Evolutionary conservation across 768 basidiomycete genomes (phyloP), one percentile per base, ranked within the genome.

Genomic region (Serendipita sp.): DNA sequence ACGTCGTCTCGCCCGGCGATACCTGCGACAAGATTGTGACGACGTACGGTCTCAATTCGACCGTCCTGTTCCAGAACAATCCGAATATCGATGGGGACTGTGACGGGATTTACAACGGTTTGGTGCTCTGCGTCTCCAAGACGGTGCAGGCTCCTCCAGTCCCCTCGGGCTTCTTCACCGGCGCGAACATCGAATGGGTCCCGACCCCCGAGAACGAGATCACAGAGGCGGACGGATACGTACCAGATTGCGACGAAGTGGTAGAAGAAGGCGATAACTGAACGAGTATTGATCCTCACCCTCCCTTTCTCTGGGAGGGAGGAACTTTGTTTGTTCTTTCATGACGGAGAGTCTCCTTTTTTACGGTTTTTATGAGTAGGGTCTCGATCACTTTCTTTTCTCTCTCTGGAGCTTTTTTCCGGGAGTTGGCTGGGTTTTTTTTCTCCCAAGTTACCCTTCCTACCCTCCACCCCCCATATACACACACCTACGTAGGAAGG

Each of bases 21-120:
- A 77, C 73, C 37, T 88, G 87, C 73, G 67, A 62, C 0, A 63
- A 55, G 27, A 78, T 87, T 63, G 71, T 78, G 2, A 55, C 65
- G 0, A 70, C 64, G 27, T 76, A 77, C 64, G 75, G 74, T 33
- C 79, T 84, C 65, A 69, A 77, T 55, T 66, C 75, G 67, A 75
- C 67, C 44, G 79, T 78, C 23, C 74, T 88, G 27, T 70, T 76
- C 66, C 69, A 75, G 34, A 86, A 87, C 75, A 88, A 87, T 74
- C 85, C 82, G 2, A 83, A 87, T 69, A 71, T 87, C 64, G 73
- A 83, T 71, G 64, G 66, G 6, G 68, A 37, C 4, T 84, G 83
- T 73, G 71, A 71, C 37, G 84, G 84, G 73, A 76, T 86, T 63
- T 81, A 81, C 72, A 71, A 78, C 64, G 78, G 75, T 58, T 83